These are phyloP conservation scores for Lizonia empirigonia DNA, from an alignment of 2,329 filamentous ascomycete genomes.

Conservation along the genomic window DNA sequence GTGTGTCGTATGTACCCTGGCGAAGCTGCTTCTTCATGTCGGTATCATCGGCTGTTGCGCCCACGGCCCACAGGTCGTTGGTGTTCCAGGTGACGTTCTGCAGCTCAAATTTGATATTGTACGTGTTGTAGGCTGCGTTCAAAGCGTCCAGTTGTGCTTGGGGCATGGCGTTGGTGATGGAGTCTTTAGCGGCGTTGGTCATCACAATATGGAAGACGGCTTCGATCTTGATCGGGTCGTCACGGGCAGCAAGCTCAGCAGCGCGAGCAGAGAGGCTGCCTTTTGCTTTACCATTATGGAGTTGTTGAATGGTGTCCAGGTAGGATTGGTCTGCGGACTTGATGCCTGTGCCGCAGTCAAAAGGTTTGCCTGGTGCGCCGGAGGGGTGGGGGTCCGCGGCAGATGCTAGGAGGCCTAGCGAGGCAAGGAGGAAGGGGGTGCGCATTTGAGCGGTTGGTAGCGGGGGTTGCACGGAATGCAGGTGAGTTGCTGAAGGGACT, in stretches of 20 bases:
- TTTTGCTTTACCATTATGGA: constrained; percentile 37
- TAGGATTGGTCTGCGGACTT: constrained; percentile 47
- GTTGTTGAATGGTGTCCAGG: constrained; percentile 44
- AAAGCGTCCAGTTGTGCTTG: constrained; percentile 46
- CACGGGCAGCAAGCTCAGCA: constrained; percentile 26
- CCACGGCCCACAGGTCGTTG: constrained; percentile 61
- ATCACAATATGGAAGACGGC: constrained; percentile 55
- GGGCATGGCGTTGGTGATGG: constrained; percentile 51
- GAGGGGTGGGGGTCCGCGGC: constrained; percentile 22
- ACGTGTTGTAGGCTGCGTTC: constrained; percentile 55
- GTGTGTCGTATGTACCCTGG: constrained; percentile 58
- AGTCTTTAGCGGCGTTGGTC: constrained; percentile 43
- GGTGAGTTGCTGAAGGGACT: constrained; percentile 9
- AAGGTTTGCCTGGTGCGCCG: constrained; percentile 36
- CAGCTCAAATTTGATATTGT: constrained; percentile 59
- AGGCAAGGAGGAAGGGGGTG: constrained; percentile 42
- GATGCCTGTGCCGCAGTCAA: constrained; percentile 52
- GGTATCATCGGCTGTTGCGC: constrained; percentile 54
- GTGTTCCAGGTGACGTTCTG: constrained; percentile 56
- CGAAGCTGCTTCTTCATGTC: constrained; percentile 61
- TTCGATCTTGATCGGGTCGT: constrained; percentile 46
- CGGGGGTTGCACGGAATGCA: constrained; percentile 28
- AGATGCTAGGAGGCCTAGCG: constrained; percentile 30
- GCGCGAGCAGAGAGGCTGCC: constrained; percentile 38
- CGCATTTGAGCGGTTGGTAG: constrained; percentile 29